Evolutionary conservation across 2,329 filamentous ascomycete species (phyloP).

Genomic region (Clathrospora elynae): DNA sequence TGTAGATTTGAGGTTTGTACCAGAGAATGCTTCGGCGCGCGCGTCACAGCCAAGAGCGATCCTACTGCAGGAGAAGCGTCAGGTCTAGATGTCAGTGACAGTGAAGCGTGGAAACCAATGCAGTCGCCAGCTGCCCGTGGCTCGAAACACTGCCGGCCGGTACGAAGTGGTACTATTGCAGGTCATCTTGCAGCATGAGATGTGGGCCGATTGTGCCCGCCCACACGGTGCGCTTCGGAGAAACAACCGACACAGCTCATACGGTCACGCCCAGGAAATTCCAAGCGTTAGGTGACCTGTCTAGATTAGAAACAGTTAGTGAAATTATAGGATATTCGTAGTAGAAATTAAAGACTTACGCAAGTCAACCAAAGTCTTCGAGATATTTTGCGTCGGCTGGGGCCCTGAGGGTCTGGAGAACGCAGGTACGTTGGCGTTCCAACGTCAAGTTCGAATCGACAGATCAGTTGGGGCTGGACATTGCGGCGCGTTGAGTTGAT

Average conservation of each 20-base stretch:
- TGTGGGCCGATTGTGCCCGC: conserved; percentile 3
- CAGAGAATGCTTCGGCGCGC: too few relatives aligned
- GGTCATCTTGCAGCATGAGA: conserved; percentile 5
- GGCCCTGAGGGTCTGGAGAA: too few relatives aligned
- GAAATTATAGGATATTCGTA: conserved; percentile 21
- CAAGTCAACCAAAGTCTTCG: conserved; percentile 2
- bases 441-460: conserved; percentile 12
- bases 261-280: conserved; percentile 6
- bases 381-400: too few relatives aligned
- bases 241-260: conserved; percentile 11
- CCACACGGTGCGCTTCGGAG: conserved; percentile 9
- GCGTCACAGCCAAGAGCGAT: too few relatives aligned
- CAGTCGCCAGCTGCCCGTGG: conserved; percentile 4
- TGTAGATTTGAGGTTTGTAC: too few relatives aligned
- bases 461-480: conserved; percentile 9
- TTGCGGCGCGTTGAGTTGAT: conserved; percentile 19
- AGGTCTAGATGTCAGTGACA: conserved; percentile 1
- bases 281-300: conserved; percentile 8
- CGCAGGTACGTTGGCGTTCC: conserved; percentile 8
- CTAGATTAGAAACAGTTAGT: conserved; percentile 20
- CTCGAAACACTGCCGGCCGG: conserved; percentile 16
- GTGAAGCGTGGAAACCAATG: conserved; percentile 3
- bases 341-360: conserved; percentile 6
- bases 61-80: conserved; percentile 1
- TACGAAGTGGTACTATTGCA: conserved; percentile 7